Conservation (phyloP, 139 green algal species). For the Chlorella sorokiniana region DNA sequence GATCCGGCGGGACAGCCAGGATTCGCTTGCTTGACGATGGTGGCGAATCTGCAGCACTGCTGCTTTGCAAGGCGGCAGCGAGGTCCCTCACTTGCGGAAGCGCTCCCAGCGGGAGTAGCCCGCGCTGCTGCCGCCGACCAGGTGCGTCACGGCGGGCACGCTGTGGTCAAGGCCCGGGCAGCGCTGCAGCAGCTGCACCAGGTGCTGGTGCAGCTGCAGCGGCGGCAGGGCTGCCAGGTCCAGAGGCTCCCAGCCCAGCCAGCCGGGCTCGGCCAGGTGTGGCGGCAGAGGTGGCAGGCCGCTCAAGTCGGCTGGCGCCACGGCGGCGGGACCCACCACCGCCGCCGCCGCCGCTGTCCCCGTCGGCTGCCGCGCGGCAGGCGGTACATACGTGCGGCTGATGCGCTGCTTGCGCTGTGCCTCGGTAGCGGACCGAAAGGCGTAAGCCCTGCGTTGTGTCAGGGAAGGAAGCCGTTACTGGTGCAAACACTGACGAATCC, state of each 20-base stretch:
- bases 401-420: constrained; percentile 17
- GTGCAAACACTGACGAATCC: neutral
- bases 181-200: neutral
- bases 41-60: neutral
- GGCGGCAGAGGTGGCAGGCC: constrained; percentile 4
- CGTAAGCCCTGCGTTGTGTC: constrained; percentile 17
- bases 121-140: constrained; percentile 9
- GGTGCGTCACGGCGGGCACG: constrained; percentile 14
- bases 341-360: neutral
- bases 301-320: neutral
- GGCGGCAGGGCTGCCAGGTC: neutral
- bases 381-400: neutral
- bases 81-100: constrained; percentile 4
- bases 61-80: too few species aligned
- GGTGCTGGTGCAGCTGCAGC: constrained; percentile 7
- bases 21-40: too few species aligned
- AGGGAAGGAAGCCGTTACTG: neutral
- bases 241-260: constrained; percentile 7
- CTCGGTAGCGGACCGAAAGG: constrained; percentile 17
- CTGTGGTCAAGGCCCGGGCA: constrained; percentile 24
- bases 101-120: constrained; percentile 22
- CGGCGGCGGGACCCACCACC: neutral
- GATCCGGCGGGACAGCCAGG: too few species aligned
- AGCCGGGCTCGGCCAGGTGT: neutral
- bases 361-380: neutral